Base-by-base conservation (phyloP, 495 filamentous ascomycete genomes). In the Bacidia gigantensis region DNA sequence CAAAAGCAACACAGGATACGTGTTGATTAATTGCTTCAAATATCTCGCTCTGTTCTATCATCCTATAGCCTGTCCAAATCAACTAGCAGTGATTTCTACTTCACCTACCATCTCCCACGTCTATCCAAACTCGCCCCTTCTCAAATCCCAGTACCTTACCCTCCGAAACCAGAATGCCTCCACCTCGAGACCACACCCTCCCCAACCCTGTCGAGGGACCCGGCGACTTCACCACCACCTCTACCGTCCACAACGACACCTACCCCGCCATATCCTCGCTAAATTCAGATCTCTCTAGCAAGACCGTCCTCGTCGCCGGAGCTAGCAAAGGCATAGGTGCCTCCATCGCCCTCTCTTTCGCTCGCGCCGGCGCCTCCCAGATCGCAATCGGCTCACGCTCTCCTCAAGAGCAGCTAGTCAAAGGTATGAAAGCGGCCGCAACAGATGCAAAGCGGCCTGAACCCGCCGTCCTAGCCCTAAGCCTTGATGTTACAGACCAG, bases 311-410 rank as follows among this genome's bases (percentile, higher is more conserved):
- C 52, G 68, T 78, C 49, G 73, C 64, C 7, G 73, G 75, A 1
- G 75, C 71, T 0, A 70, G 67, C n/a, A 70, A 65, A 39, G 74
- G 74, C 7, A 64, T 79, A 29, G 75, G 76, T 5, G 61, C 56
- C 2, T 66, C 65, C 2, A 74, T 65, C 18, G 66, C 69, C 0
- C 49, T 70, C 40, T 62, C 70, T 12, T 77, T 64, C 53, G 73
- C 72, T 0, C 66, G 63, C 40, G 70, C 72, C 10, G 74, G 75
- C 11, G 67, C 66, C 20, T 60, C 67, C n/a, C 58, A 52, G 38
- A 74, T 74, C 32, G 65, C 64, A 2, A 55, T 79, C 11, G 69
- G 62, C 9, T 77, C 74, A 3, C 70, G 77, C 25, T 50, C 47
- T 25, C 29, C 18, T 12, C 18, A 29, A 3, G 26, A 20, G 12